These are phyloP conservation scores for Phaeosphaeriaceae sp. DNA, from an alignment of 2,329 filamentous ascomycete species.

Conservation along the genomic window DNA sequence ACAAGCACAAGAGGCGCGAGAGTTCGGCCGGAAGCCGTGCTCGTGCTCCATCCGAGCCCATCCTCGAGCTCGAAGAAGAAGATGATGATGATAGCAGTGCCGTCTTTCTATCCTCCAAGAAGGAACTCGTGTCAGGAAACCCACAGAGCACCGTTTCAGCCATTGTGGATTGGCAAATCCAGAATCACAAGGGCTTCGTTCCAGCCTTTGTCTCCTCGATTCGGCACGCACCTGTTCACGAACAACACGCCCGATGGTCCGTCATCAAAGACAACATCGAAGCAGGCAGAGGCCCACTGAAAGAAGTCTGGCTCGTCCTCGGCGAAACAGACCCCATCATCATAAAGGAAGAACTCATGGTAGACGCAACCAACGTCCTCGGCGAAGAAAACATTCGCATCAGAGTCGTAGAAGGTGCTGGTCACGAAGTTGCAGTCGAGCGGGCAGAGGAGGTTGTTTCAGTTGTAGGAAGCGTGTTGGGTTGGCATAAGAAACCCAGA, in stretches of 20 bases:
- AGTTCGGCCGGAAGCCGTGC: conserved; percentile 5
- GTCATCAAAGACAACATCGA: conserved; percentile 55
- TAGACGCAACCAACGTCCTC: conserved; percentile 65
- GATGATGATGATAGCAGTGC: conserved; percentile 14
- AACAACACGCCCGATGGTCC: conserved; percentile 67
- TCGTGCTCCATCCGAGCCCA: background rate
- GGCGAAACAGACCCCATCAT: conserved; percentile 72
- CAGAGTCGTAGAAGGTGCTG: conserved; percentile 62
- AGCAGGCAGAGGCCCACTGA: conserved; percentile 45
- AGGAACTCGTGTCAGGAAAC: conserved; percentile 57
- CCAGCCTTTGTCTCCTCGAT: conserved; percentile 74
- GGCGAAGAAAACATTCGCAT: conserved; percentile 65
- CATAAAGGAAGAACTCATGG: conserved; percentile 66
- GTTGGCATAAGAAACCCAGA: conserved; percentile 8
- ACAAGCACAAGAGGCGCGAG: conserved; percentile 8
- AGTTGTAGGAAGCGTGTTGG: conserved; percentile 56
- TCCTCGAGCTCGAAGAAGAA: conserved; percentile 4
- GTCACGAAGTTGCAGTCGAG: conserved; percentile 73
- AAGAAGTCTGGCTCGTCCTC: conserved; percentile 68
- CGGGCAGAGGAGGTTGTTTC: conserved; percentile 64
- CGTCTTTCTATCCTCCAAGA: conserved; percentile 28
- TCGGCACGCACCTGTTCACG: conserved; percentile 71
- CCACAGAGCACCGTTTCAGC: conserved; percentile 64
- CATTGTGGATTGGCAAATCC: conserved; percentile 73
- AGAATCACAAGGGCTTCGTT: conserved; percentile 70